phyloP scores from a whole-genome alignment of 371 early-diverging fungal genomes.

The Mucor irregularis region DNA sequence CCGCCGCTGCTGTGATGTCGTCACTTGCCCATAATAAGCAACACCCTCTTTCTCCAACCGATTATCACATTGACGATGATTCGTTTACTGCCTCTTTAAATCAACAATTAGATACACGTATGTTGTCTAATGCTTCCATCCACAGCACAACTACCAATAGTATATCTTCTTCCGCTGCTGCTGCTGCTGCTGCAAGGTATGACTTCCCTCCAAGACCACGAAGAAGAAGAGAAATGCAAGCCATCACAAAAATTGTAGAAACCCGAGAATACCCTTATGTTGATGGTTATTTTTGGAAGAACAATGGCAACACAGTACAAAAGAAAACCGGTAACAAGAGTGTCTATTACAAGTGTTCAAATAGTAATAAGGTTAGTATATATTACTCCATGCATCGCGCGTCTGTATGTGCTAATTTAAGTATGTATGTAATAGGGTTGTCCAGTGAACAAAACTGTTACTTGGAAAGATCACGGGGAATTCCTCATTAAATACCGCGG shows the following conservation, averaged over 20 bases:
- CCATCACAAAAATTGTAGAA: slow-evolving; percentile 58
- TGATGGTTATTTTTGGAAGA: slow-evolving; percentile 59
- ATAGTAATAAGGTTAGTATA: slow-evolving; percentile 37
- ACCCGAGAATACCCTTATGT: slow-evolving; percentile 50
- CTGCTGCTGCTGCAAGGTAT: slow-evolving; percentile 1
- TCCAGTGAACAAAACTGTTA: slow-evolving; percentile 68
- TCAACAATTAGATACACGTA: slow-evolving; percentile 4
- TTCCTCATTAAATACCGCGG: slow-evolving; percentile 67
- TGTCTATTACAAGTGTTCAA: slow-evolving; percentile 57
- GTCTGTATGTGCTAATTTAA: no score
- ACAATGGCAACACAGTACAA: slow-evolving; percentile 57
- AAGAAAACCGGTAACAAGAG: slow-evolving; percentile 59
- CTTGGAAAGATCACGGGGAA: slow-evolving; percentile 60
- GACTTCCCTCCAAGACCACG: slow-evolving; percentile 22
- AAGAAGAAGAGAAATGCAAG: slow-evolving; percentile 58
- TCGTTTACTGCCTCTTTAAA: slow-evolving; percentile 7
- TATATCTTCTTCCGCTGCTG: slow-evolving; percentile 3
- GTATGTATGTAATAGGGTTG: slow-evolving; percentile 45
- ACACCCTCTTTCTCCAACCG: slow-evolving; percentile 15
- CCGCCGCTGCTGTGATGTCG: slow-evolving; percentile 20
- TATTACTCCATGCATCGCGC: background rate
- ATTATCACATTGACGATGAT: slow-evolving; percentile 18
- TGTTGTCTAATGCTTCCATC: no score
- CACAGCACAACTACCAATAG: no score
- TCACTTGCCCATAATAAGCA: slow-evolving; percentile 23